Conservation (phyloP, 306 rosid species). For the Malus domestica region ASM211411v1 NC_041803.1:12960501-12961000, state of each 20-base stretch:
- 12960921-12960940: neutral
- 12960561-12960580: conserved; percentile 76
- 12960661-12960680: neutral
- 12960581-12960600: conserved; percentile 20
- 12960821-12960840: conserved; percentile 72
- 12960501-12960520: conserved; percentile 88
- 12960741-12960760: conserved; percentile 35
- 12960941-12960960: neutral
- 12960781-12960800: conserved; percentile 88
- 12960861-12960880: conserved; percentile 82
- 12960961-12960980: neutral
- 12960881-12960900: conserved; percentile 94
- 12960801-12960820: conserved; percentile 74
- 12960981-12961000: neutral
- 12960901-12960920: neutral
- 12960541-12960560: conserved; percentile 82
- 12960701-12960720: conserved; percentile 6
- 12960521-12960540: conserved; percentile 94
- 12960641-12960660: neutral
- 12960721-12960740: conserved; percentile 12
- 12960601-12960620: conserved; percentile 5
- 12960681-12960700: neutral
- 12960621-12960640: conserved; percentile 7
- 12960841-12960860: conserved; percentile 70
- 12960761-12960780: conserved; percentile 26